phyloP scores from a whole-genome alignment of 108 stramenopile species.

The Nitzschia sp. region DNA sequence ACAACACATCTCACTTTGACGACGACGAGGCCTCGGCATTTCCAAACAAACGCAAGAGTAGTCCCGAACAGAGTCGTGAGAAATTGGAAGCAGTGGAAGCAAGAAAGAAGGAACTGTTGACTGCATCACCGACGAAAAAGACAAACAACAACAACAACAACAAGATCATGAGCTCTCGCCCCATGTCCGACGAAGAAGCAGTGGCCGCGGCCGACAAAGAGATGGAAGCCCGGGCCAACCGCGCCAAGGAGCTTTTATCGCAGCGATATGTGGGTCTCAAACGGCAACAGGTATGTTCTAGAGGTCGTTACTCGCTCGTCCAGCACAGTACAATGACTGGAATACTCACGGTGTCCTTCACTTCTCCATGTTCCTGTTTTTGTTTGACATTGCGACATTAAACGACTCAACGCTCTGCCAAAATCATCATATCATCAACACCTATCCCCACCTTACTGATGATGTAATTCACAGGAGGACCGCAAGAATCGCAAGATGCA shows the following conservation, averaged over 20 bases:
- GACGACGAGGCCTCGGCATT: too few relatives aligned
- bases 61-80: too few relatives aligned
- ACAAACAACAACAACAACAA: too few relatives aligned
- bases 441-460: background rate
- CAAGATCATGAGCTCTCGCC: slow-evolving; percentile 15
- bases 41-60: too few relatives aligned
- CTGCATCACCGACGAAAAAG: too few relatives aligned
- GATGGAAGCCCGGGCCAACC: slow-evolving; percentile 87
- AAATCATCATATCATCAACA: too few relatives aligned
- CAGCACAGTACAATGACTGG: background rate
- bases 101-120: background rate
- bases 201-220: slow-evolving; percentile 90
- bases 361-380: background rate
- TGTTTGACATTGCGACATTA: too few relatives aligned
- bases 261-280: slow-evolving; percentile 79
- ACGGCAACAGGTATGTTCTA: slow-evolving; percentile 64
- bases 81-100: too few relatives aligned
- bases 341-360: background rate
- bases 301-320: background rate
- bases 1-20: too few relatives aligned
- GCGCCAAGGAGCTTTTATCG: slow-evolving; percentile 83
- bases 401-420: too few relatives aligned
- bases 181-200: slow-evolving; percentile 46
- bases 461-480: slow-evolving; percentile 52
- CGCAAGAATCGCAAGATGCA: slow-evolving; percentile 80